Conservation (phyloP, 805 yeast genomes). For the Sungouiella thailandica region DNA sequence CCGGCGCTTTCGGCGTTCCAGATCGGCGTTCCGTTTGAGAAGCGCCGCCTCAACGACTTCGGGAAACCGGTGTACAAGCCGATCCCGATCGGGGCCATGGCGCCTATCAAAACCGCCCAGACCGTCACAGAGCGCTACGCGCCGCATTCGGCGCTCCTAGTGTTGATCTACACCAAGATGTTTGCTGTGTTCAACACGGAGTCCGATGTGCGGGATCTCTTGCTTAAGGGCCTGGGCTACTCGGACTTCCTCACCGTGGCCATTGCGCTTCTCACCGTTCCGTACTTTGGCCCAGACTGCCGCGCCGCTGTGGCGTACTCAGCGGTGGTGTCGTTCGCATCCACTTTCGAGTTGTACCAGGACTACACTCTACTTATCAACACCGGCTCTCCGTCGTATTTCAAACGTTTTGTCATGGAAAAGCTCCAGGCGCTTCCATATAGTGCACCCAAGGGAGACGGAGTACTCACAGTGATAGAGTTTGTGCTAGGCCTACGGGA, state of each 20-base stretch:
- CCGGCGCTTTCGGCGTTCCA: slow-evolving; percentile 50
- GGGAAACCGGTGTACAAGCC: slow-evolving; percentile 22
- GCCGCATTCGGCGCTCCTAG: slow-evolving; percentile 17
- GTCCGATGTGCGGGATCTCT: slow-evolving; percentile 48
- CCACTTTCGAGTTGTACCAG: slow-evolving; percentile 63
- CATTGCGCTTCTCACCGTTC: slow-evolving; percentile 38
- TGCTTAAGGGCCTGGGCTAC: slow-evolving; percentile 62
- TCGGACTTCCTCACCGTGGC: slow-evolving; percentile 53
- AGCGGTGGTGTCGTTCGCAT: slow-evolving; percentile 39
- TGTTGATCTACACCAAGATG: slow-evolving; percentile 28
- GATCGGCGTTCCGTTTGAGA: slow-evolving; percentile 60
- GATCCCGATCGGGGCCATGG: slow-evolving; percentile 17
- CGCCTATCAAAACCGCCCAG: slow-evolving; percentile 7
- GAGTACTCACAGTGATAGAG: slow-evolving; percentile 71
- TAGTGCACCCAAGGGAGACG: slow-evolving; percentile 50
- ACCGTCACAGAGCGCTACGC: slow-evolving; percentile 15
- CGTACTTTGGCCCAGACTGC: slow-evolving; percentile 16
- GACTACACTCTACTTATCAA: slow-evolving; percentile 56
- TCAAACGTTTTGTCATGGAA: slow-evolving; percentile 42
- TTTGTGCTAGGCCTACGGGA: slow-evolving; percentile 74
- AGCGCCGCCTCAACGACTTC: slow-evolving; percentile 52
- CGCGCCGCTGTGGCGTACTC: slow-evolving; percentile 9
- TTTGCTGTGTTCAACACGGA: slow-evolving; percentile 29
- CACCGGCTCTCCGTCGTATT: slow-evolving; percentile 42
- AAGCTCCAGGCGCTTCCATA: slow-evolving; percentile 53